Base-by-base conservation (phyloP, 2,329 filamentous ascomycete species). In the Ramularia collo-cygni region DNA sequence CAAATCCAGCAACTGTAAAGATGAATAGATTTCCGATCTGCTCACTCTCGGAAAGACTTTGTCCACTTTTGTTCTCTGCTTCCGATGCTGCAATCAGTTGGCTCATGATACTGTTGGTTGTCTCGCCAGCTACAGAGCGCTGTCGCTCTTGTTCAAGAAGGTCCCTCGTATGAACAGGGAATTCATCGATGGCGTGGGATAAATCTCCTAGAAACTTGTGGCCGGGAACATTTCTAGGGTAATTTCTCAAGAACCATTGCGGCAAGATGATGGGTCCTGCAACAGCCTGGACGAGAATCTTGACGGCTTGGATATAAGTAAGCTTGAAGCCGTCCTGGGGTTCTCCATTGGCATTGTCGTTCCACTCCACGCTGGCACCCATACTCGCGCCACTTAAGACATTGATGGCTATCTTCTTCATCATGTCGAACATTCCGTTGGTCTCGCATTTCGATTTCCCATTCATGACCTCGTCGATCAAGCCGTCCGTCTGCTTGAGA, bases 1-100 rank as follows among this genome's bases (percentile, higher is more conserved):
- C 67, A 44, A 69, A 68, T 2, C 70, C 70, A 4, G 69, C 69
- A 2, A 58, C 55, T 7, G 60, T 71, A 49, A 72, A 69, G 24
- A 70, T 55, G 54, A 67, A 72, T 5, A 72, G 51, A 43, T 71
- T 72, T 2, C 67, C 64, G 24, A 57, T 56, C 31, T 68, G 60
- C 39, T 71, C 67, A 1, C 63, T 58, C 6, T 66, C 58, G 2
- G 57, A 55, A 8, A 69, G 46, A 1, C 46, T 55, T 14, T 48
- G 38, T 3, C 41, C 44, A 2, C 46, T 37, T 28, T 52, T 41
- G 2, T n/a, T 51, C 37, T 42, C 47, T 13, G 34, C 32, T 28
- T 50, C 44, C 14, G 48, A 51, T 8, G 56, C 55, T 26, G 48
- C 39, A 9, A 57, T 37, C 3, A 59, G 32, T 24, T 59, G 54